phyloP scores from a whole-genome alignment of 2,329 filamentous ascomycete species.

The Fusarium solani-melongenae region DNA sequence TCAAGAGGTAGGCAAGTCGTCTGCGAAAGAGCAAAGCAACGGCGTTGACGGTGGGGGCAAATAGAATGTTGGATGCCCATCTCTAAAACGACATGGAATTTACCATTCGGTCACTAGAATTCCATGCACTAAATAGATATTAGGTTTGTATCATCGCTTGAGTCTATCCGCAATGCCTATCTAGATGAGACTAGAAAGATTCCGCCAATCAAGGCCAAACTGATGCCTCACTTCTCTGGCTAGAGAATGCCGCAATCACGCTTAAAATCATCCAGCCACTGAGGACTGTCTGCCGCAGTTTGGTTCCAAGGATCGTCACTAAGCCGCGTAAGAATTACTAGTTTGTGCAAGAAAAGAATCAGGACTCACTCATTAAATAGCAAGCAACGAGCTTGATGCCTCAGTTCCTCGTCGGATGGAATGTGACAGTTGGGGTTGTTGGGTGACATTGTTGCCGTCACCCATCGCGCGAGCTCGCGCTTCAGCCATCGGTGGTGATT shows the following conservation, averaged over 20 bases:
- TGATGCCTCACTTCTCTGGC: not conserved
- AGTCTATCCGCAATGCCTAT: not conserved
- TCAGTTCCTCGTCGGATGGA: constrained; percentile 51
- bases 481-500: constrained; percentile 42
- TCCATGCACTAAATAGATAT: not conserved
- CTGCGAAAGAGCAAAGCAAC: not conserved
- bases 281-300: constrained; percentile 66
- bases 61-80: not conserved
- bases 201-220: not conserved
- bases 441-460: constrained; percentile 46
- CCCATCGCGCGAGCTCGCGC: constrained; percentile 43
- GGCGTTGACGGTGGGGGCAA: not conserved
- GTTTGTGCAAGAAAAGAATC: fast-evolving
- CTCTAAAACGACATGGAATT: not conserved
- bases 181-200: not conserved
- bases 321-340: not conserved
- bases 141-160: not conserved
- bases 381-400: constrained; percentile 48
- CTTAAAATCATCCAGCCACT: constrained; percentile 69
- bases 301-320: constrained; percentile 70
- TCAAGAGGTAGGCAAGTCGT: not conserved
- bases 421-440: constrained; percentile 46
- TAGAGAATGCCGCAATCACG: constrained; percentile 58
- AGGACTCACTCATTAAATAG: constrained; percentile 46
- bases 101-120: not conserved